Evolutionary conservation across 163 green algal species (phyloP).

Genomic region (Scenedesmus sp.): DNA sequence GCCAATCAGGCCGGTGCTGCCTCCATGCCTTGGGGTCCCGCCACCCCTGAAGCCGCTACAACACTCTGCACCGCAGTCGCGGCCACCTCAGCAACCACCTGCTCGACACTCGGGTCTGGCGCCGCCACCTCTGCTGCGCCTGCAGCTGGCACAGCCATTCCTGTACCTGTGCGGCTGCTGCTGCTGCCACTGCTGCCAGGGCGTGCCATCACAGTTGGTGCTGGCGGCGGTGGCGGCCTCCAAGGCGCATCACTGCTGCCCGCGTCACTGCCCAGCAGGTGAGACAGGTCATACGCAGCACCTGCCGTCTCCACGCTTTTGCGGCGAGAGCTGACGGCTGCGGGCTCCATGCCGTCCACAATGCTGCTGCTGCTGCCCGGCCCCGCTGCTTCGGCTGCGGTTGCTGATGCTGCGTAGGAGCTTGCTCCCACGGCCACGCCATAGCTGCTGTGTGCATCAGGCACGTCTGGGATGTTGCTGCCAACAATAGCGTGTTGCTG

Average conservation of each 20-base stretch:
- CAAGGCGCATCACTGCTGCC: constrained; percentile 33
- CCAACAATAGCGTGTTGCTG: background rate
- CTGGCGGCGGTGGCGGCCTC: constrained; percentile 45
- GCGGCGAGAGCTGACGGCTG: background rate
- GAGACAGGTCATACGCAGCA: constrained; percentile 37
- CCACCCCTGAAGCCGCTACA: background rate
- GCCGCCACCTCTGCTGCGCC: background rate
- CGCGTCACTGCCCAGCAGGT: constrained; percentile 13
- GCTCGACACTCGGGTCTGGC: background rate
- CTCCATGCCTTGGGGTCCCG: background rate
- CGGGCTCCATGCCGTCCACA: background rate
- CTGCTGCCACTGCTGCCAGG: constrained; percentile 40
- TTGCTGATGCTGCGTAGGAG: background rate
- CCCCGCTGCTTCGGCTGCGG: constrained; percentile 16
- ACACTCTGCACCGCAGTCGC: constrained; percentile 18
- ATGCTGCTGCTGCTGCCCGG: constrained; percentile 20
- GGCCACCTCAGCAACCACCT: constrained; percentile 18
- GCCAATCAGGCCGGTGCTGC: background rate
- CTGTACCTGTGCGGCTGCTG: constrained; percentile 1
- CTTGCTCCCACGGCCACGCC: background rate
- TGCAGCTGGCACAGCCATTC: background rate
- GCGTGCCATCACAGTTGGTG: constrained; percentile 27
- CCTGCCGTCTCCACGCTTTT: background rate
- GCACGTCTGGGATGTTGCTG: background rate
- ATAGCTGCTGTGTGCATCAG: background rate